phyloP scores from a whole-genome alignment of 1,284 basidiomycete genomes.

The Cutaneotrichosporon sp. region DNA sequence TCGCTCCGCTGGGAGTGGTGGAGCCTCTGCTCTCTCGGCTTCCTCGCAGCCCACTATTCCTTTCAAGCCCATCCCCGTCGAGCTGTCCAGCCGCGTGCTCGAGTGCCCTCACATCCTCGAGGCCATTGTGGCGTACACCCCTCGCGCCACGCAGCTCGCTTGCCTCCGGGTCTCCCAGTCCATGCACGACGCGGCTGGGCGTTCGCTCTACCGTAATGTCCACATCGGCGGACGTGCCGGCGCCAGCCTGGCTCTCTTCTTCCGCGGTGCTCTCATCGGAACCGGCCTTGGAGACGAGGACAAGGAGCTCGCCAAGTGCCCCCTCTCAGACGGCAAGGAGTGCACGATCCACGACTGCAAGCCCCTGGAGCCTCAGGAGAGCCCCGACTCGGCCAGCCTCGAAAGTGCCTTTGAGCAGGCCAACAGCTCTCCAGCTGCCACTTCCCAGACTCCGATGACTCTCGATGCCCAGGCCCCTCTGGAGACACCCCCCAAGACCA shows the following conservation, averaged over 20 bases:
- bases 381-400: background rate
- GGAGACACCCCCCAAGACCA: background rate
- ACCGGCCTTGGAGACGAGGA: background rate
- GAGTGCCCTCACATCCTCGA: background rate
- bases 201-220: background rate
- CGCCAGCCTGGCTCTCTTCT: background rate
- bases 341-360: background rate
- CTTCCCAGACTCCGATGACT: too few species aligned
- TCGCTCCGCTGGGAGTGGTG: too few species aligned
- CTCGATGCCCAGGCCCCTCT: too few species aligned
- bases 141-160: background rate
- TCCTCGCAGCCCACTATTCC: background rate
- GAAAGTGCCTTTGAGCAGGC: too few species aligned
- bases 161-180: background rate
- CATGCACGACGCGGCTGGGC: background rate
- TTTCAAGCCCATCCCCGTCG: background rate
- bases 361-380: too few species aligned
- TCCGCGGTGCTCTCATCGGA: background rate
- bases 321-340: background rate
- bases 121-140: background rate
- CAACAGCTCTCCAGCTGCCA: too few species aligned
- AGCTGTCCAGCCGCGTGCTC: background rate
- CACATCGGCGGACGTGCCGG: background rate
- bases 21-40: too few species aligned
- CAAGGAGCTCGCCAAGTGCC: background rate